phyloP scores from a whole-genome alignment of 2,329 filamentous ascomycete genomes.

The Byssochlamys sp. region DNA sequence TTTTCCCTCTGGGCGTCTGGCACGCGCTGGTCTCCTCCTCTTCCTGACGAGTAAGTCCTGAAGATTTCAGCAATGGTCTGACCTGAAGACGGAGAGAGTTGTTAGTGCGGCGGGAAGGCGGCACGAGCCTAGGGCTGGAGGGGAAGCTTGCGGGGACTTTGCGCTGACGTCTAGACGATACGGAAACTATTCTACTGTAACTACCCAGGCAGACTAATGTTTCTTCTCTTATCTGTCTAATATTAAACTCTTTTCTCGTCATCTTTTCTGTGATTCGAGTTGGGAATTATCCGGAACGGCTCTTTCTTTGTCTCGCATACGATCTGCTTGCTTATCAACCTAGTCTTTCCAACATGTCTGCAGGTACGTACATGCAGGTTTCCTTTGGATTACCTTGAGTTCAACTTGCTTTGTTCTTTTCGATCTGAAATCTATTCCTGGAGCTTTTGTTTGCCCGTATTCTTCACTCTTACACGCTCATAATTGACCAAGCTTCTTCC shows the following conservation, averaged over 20 bases:
- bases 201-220: too few relatives aligned
- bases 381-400: background rate
- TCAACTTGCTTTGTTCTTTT: background rate
- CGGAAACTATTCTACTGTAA: too few relatives aligned
- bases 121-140: background rate
- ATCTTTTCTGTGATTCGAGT: too few relatives aligned
- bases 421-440: background rate
- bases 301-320: background rate
- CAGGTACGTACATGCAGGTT: background rate
- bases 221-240: too few relatives aligned
- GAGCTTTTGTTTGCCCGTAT: background rate
- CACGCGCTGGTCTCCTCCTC: background rate
- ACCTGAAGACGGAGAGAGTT: background rate
- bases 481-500: background rate
- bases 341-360: conserved; percentile 5
- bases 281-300: background rate
- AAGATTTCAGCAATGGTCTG: background rate
- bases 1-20: background rate
- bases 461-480: background rate
- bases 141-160: background rate
- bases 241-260: too few relatives aligned
- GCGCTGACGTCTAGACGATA: background rate
- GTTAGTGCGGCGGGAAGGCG: background rate
- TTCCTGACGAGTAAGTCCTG: background rate
- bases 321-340: background rate